These are phyloP conservation scores for Hemisphaericaspora lyxosophila DNA, from an alignment of 1,139 yeast genomes.

Conservation along the genomic window DNA sequence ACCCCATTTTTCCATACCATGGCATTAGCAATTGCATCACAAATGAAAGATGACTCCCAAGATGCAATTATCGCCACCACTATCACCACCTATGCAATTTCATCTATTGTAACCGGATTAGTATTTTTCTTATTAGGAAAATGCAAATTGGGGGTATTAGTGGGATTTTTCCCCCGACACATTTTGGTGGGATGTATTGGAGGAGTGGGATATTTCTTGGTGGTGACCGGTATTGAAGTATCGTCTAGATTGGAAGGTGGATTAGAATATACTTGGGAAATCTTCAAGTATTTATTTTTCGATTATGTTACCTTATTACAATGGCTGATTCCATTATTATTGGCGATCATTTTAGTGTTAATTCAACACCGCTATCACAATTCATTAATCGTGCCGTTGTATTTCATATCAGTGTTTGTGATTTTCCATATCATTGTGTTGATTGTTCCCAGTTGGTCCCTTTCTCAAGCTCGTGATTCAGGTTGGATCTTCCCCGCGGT, in stretches of 20 bases:
- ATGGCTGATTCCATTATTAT: slow-evolving; percentile 69
- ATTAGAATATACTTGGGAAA: slow-evolving; percentile 58
- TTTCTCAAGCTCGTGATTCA: slow-evolving; percentile 57
- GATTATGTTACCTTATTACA: slow-evolving; percentile 49
- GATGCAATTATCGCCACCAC: slow-evolving; percentile 82
- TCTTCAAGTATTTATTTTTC: slow-evolving; percentile 48
- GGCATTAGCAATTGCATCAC: slow-evolving; percentile 70
- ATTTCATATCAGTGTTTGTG: slow-evolving; percentile 69
- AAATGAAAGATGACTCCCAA: slow-evolving; percentile 51
- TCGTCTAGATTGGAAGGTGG: slow-evolving; percentile 78
- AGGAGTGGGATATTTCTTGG: slow-evolving; percentile 92
- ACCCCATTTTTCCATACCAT: slow-evolving; percentile 96
- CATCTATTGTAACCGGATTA: slow-evolving; percentile 82
- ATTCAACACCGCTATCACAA: slow-evolving; percentile 68
- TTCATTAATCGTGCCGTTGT: slow-evolving; percentile 78
- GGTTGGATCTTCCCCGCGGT: slow-evolving; percentile 88
- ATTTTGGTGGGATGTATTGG: slow-evolving; percentile 96
- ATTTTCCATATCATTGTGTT: slow-evolving; percentile 68
- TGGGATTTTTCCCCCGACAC: slow-evolving; percentile 95
- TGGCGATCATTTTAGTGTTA: slow-evolving; percentile 59
- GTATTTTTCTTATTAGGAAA: slow-evolving; percentile 78
- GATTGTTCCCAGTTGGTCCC: slow-evolving; percentile 62
- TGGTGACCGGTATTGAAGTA: slow-evolving; percentile 90
- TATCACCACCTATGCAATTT: slow-evolving; percentile 77
- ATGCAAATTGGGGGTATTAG: slow-evolving; percentile 75